Evolutionary conservation across 2,329 filamentous ascomycete species (phyloP).

Genomic region (Volutella citrinella): DNA sequence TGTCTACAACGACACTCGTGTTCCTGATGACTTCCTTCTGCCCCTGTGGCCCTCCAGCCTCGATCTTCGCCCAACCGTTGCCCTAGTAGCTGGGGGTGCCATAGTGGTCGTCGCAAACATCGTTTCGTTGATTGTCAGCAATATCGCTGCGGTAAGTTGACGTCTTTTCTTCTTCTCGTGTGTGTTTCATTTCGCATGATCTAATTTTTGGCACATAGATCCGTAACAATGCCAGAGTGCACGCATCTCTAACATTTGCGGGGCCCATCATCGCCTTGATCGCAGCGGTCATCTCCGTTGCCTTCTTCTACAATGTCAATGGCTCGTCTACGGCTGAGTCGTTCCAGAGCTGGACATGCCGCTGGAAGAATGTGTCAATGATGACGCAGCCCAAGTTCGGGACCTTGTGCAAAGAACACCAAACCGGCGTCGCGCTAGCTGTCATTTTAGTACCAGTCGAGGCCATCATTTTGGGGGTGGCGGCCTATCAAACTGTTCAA

Average conservation of each 20-base stretch:
- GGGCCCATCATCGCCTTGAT: constrained; percentile 30
- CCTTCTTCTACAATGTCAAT: constrained; percentile 57
- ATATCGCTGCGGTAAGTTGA: constrained; percentile 47
- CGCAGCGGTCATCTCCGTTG: constrained; percentile 48
- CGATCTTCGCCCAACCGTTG: constrained; percentile 54
- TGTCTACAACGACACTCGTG: constrained; percentile 53
- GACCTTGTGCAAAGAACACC: constrained; percentile 54
- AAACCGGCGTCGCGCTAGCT: constrained; percentile 51
- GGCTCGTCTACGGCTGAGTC: constrained; percentile 50
- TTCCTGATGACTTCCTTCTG: constrained; percentile 45
- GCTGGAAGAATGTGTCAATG: constrained; percentile 56
- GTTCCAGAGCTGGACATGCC: constrained; percentile 61
- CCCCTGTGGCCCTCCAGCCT: constrained; percentile 58
- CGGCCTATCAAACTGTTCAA: constrained; percentile 42
- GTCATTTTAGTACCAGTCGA: constrained; percentile 58
- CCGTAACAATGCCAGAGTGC: constrained; percentile 15
- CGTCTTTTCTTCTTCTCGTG: constrained; percentile 1
- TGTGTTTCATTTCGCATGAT: constrained; percentile 13
- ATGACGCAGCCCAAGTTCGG: constrained; percentile 50
- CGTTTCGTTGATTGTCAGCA: constrained; percentile 46
- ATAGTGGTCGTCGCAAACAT: constrained; percentile 48
- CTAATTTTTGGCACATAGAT: constrained; percentile 14
- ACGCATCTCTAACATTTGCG: constrained; percentile 20
- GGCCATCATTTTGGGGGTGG: constrained; percentile 44
- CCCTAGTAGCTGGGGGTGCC: constrained; percentile 50